phyloP scores from a whole-genome alignment of 768 basidiomycete genomes.

The Mycena indigotica region DNA sequence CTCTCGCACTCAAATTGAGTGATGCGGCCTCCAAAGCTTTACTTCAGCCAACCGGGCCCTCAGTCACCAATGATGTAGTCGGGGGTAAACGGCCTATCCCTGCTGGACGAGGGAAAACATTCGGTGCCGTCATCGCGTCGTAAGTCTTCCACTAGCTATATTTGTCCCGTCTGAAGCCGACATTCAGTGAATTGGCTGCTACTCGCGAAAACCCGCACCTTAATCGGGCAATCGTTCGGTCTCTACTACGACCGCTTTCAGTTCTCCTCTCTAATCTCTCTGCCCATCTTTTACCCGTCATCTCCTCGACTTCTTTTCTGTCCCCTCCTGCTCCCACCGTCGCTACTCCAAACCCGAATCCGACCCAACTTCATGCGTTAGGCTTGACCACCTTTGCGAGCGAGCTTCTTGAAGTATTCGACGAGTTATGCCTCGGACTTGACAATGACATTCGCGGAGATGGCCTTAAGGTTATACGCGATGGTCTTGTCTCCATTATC shows the following conservation, averaged over 20 bases:
- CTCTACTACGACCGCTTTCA: constrained; percentile 75
- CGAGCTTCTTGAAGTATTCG: constrained; percentile 72
- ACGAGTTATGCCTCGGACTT: constrained; percentile 62
- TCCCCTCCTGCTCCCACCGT: constrained; percentile 51
- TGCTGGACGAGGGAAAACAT: constrained; percentile 64
- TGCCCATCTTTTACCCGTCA: constrained; percentile 61
- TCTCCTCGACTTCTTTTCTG: constrained; percentile 66
- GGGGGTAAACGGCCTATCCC: constrained; percentile 73
- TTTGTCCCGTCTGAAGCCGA: constrained; percentile 17
- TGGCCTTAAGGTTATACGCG: constrained; percentile 68
- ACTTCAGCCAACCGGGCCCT: constrained; percentile 61
- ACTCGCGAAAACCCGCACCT: constrained; percentile 65
- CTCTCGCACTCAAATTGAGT: constrained; percentile 73
- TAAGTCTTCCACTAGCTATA: constrained; percentile 41
- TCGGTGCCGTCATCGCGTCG: constrained; percentile 73
- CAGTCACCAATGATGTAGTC: constrained; percentile 53
- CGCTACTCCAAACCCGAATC: constrained; percentile 55
- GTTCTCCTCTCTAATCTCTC: constrained; percentile 74
- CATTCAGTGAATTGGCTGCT: constrained; percentile 66
- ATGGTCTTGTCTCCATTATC: constrained; percentile 69
- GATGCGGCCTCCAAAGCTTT: constrained; percentile 81
- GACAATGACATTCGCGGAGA: constrained; percentile 67
- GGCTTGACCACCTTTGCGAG: constrained; percentile 70
- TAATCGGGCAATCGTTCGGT: constrained; percentile 68
- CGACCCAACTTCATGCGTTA: constrained; percentile 72